These are phyloP conservation scores for Rubia balearica DNA, from an alignment of 305 asterid species.

Conservation along the genomic window DNA sequence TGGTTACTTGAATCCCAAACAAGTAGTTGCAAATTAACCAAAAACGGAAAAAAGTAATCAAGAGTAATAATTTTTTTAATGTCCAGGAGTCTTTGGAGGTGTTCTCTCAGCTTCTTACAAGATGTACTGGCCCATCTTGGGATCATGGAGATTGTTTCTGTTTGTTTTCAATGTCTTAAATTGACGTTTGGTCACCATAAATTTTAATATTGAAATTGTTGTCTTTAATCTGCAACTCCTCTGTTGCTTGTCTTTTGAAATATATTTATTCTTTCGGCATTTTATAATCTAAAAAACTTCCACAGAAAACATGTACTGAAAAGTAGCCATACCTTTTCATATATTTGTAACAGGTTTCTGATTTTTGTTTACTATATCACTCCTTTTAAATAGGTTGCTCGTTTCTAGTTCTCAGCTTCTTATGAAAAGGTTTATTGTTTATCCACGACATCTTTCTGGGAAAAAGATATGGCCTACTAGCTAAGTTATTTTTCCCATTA, in stretches of 20 bases:
- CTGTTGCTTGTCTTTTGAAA: background rate
- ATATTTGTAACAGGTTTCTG: no score
- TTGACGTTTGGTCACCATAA: background rate
- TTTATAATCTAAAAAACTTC: background rate
- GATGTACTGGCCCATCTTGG: background rate
- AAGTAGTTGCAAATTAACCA: background rate
- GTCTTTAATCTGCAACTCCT: background rate
- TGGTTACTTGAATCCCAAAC: background rate
- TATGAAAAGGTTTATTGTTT: background rate
- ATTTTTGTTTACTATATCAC: background rate
- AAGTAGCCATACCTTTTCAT: background rate
- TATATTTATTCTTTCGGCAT: background rate
- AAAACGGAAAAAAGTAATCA: background rate
- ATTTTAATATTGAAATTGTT: background rate
- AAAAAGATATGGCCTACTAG: background rate
- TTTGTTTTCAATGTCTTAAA: background rate
- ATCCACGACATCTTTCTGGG: background rate
- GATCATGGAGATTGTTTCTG: background rate
- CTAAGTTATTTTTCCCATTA: background rate
- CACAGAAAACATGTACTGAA: background rate
- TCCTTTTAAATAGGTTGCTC: background rate
- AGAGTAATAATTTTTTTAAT: background rate
- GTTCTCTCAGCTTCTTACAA: background rate
- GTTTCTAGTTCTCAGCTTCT: background rate
- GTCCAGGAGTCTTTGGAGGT: background rate